Evolutionary conservation across 83 land plant genomes (phyloP), one percentile per base, ranked within the genome.

Genomic region (Picea abies): DNA sequence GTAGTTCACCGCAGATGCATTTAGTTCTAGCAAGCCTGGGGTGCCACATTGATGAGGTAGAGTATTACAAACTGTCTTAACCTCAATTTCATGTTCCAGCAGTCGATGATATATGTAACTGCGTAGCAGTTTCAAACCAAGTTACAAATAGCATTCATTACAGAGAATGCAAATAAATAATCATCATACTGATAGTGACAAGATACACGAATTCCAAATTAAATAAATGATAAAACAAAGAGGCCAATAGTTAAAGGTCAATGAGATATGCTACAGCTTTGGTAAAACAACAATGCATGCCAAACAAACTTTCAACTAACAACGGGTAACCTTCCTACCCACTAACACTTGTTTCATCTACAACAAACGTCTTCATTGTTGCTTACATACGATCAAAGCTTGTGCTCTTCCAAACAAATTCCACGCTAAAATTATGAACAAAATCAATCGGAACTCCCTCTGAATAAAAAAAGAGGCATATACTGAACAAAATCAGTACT

Each of bases 401-500:
- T 16, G 99, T 98, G 83, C 99, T 98, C 84, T 98, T 98, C 99
- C 99, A 98, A 20, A 98, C 99, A 91, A 98, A 98, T 76, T 98
- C 99, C 66, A 98, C 99, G 81, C 97, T 98, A 82, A 94, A 96
- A 23, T 95, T 97, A 89, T 98, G 99, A 71, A 86, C 88, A 22
- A 96, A 91, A 91, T 98, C 99, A 86, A 93, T 92, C 19, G 99
- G 99, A 65, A 98, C 99, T n/a, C 99, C 99, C 98, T 97, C 91
- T 58, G 82, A 52, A 63, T 52, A n/a, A 37, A 25, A 73, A 60
- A 58, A 29, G n/a, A 29, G 32, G 4, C 26, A 15, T 16, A 60
- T 25, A 25, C 0, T 60, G 37, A 52, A 52, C 81, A 39, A n/a
- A 65, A n/a, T 65, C 68, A n/a, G 26, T n/a, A 25, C 10, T 25